Base-by-base conservation (phyloP, 768 basidiomycete species). In the Cystobasidium tubakii region DNA sequence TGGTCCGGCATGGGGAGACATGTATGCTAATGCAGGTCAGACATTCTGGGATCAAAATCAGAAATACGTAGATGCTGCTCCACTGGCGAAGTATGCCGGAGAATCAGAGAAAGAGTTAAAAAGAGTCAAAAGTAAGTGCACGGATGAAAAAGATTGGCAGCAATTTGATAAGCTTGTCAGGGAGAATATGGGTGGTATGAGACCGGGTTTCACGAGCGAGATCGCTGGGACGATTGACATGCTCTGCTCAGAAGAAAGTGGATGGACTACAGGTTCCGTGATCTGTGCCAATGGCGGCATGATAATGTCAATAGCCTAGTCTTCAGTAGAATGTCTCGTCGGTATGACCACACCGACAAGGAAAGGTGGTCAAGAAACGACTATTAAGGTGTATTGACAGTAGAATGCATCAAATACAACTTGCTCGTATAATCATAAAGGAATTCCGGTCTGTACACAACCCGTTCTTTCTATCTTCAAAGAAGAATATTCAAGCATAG, bases 221-320 rank as follows among this genome's bases (percentile, higher is more conserved):
- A 67, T 67, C 15, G 66, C 66, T 21, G 66, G 66, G 15, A 67
- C 66, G 25, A 67, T 67, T 7, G 66, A 50, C 31, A 67, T 67
- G 66, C 50, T 67, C 44, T 67, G 66, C 23, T 67, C 66, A 31
- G 66, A 67, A 33, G 66, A 67, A 29, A 25, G 36, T 9, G 66
- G 44, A 15, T 67, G 66, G 66, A 67, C 66, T 6, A 67, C 66
- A 3, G 66, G 66, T 3, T 46, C 42, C 3, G 66, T 67, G 6
- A 39, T 67, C 10, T 67, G 66, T 23, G 66, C 66, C 6, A 67
- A 67, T 23, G 66, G 66, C 43, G 66, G 66, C n/a, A 67, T 67
- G 66, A 53, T 12, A 36, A 50, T 67, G 44, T 67, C 66, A 10
- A 54, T 53, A 19, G 65, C 65, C 13, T 66, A 44, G 29, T n/a